These are phyloP conservation scores for Trypanosoma platydactyli DNA, from an alignment of 208 protist genomes.

Conservation along the genomic window DNA sequence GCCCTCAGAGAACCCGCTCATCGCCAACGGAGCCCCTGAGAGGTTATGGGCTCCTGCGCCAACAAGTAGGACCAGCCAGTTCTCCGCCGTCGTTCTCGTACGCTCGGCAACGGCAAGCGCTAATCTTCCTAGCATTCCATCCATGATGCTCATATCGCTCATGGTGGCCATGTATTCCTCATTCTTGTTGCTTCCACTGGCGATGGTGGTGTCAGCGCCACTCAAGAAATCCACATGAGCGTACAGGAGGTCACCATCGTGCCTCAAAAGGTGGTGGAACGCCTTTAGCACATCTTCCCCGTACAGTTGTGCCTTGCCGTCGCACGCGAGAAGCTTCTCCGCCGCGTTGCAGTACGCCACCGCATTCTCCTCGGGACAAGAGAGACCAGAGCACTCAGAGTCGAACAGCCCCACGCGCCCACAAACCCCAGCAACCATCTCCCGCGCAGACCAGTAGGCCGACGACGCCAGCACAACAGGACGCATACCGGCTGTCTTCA, in stretches of 20 bases:
- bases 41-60: conserved; percentile 40
- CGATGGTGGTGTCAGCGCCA: not conserved
- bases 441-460: conserved; percentile 42
- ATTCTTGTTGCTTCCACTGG: too few species aligned
- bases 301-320: conserved; percentile 48
- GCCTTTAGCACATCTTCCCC: conserved; percentile 41
- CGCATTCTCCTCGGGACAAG: conserved; percentile 28
- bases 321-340: conserved; percentile 56
- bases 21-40: conserved; percentile 46
- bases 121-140: conserved; percentile 56
- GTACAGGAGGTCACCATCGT: conserved; percentile 56
- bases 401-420: conserved; percentile 53
- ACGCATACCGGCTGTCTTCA: conserved; percentile 39
- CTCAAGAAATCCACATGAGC: conserved; percentile 41
- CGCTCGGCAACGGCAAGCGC: conserved; percentile 44
- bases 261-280: conserved; percentile 37
- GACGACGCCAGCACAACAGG: conserved; percentile 48
- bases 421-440: conserved; percentile 23
- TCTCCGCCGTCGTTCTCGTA: conserved; percentile 40
- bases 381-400: conserved; percentile 46
- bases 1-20: conserved; percentile 57
- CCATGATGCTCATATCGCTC: conserved; percentile 73
- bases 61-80: conserved; percentile 72
- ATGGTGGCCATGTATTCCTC: conserved; percentile 29
- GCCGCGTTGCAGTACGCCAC: conserved; percentile 60